These are phyloP conservation scores for Cubamyces lactineus DNA, from an alignment of 768 basidiomycete genomes.

Conservation along the genomic window DNA sequence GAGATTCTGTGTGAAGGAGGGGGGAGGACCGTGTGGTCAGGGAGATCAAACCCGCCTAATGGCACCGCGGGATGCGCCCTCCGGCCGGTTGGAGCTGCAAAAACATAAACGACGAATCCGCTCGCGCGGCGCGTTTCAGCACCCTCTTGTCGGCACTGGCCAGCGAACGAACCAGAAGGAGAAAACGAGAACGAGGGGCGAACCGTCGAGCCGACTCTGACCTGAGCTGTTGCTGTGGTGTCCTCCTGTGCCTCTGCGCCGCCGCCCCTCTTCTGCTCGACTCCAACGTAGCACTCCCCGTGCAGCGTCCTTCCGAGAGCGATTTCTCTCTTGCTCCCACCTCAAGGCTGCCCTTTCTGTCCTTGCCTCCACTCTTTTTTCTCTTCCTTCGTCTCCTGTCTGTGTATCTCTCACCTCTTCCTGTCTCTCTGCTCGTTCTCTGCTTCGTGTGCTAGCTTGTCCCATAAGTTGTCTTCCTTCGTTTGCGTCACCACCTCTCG, in stretches of 20 bases:
- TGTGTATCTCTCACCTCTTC: background rate
- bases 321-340: background rate
- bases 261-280: constrained; percentile 7
- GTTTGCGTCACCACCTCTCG: constrained; percentile 5
- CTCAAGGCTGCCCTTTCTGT: constrained; percentile 23
- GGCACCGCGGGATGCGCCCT: background rate
- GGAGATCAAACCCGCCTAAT: constrained; percentile 26
- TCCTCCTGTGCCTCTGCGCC: background rate
- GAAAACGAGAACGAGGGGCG: background rate
- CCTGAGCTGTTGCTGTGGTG: background rate
- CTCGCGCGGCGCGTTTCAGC: constrained; percentile 11
- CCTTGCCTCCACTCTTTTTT: constrained; percentile 23
- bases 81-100: constrained; percentile 18
- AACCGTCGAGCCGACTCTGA: constrained; percentile 11
- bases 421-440: background rate
- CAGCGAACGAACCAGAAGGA: background rate
- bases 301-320: background rate
- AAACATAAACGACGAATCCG: constrained; percentile 7
- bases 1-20: constrained; percentile 3
- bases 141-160: background rate
- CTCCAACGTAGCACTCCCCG: constrained; percentile 10
- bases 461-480: background rate
- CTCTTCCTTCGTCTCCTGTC: constrained; percentile 11
- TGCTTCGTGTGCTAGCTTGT: background rate
- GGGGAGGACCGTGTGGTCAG: background rate